Evolutionary conservation across 139 green algal genomes (phyloP).

Genomic region (Zygnema cylindricum): DNA sequence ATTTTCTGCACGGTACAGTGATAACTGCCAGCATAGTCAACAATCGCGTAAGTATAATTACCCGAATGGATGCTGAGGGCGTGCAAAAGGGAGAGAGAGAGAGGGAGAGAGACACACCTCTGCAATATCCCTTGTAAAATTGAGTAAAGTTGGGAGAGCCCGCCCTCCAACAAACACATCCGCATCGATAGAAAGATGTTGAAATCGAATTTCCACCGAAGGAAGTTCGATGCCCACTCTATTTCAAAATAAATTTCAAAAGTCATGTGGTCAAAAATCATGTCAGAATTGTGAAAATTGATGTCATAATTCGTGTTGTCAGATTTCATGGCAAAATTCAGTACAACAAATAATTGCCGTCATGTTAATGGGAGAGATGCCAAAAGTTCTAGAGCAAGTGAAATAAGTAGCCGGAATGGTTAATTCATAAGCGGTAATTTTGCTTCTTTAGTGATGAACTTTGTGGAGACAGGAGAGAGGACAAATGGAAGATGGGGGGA

Average conservation of each 20-base stretch:
- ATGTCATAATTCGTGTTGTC: background rate
- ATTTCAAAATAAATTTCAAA: too few species aligned
- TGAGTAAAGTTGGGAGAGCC: constrained; percentile 61
- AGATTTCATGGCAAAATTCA: too few species aligned
- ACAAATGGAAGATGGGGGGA: too few species aligned
- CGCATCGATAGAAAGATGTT: constrained; percentile 56
- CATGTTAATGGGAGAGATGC: too few species aligned
- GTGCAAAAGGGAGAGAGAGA: too few species aligned
- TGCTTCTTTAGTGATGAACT: constrained; percentile 4
- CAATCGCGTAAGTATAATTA: too few species aligned
- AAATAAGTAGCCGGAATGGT: background rate
- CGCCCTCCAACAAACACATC: constrained; percentile 56
- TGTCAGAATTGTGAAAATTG: too few species aligned
- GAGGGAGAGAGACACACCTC: constrained; percentile 16
- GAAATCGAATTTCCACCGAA: constrained; percentile 63
- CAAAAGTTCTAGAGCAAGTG: too few species aligned
- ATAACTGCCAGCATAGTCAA: too few species aligned
- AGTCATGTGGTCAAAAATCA: too few species aligned
- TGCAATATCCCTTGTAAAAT: constrained; percentile 63
- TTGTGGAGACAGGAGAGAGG: background rate
- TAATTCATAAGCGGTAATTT: background rate
- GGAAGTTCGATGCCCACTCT: constrained; percentile 63
- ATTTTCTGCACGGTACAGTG: background rate
- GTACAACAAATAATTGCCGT: too few species aligned
- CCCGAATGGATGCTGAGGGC: too few species aligned